phyloP scores from a whole-genome alignment of 2,329 filamentous ascomycete genomes.

The Epichloe sibirici region DNA sequence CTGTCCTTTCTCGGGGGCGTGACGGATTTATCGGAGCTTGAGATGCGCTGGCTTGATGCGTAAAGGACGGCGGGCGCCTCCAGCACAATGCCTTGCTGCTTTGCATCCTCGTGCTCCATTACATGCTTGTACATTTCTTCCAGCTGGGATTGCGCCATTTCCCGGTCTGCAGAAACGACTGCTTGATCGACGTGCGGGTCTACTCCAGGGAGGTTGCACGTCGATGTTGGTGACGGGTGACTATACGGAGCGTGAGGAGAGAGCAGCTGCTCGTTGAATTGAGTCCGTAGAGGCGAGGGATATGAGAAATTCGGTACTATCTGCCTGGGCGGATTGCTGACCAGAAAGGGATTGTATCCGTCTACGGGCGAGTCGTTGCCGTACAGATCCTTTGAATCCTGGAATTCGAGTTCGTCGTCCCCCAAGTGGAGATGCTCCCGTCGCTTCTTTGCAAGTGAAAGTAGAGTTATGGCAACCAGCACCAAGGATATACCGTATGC shows the following conservation, averaged over 20 bases:
- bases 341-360: not conserved
- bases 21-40: constrained; percentile 16
- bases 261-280: constrained; percentile 12
- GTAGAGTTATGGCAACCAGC: constrained; percentile 54
- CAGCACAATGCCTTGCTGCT: constrained; percentile 40
- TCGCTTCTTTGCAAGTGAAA: constrained; percentile 45
- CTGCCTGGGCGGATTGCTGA: not conserved
- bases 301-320: constrained; percentile 37
- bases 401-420: constrained; percentile 39
- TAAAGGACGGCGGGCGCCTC: constrained; percentile 29
- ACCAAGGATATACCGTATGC: constrained; percentile 71
- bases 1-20: constrained; percentile 29
- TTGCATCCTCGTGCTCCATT: constrained; percentile 73
- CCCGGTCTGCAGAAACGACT: constrained; percentile 61
- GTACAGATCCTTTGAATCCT: constrained; percentile 12
- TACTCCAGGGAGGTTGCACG: constrained; percentile 40
- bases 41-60: constrained; percentile 13
- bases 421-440: constrained; percentile 39
- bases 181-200: constrained; percentile 64
- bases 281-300: constrained; percentile 29
- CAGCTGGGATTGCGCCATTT: constrained; percentile 68
- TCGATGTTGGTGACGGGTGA: constrained; percentile 34
- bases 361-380: constrained; percentile 12
- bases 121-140: constrained; percentile 87
- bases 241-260: constrained; percentile 27